Conservation (phyloP, 208 protist species). For the Wallacemonas sp. region DNA sequence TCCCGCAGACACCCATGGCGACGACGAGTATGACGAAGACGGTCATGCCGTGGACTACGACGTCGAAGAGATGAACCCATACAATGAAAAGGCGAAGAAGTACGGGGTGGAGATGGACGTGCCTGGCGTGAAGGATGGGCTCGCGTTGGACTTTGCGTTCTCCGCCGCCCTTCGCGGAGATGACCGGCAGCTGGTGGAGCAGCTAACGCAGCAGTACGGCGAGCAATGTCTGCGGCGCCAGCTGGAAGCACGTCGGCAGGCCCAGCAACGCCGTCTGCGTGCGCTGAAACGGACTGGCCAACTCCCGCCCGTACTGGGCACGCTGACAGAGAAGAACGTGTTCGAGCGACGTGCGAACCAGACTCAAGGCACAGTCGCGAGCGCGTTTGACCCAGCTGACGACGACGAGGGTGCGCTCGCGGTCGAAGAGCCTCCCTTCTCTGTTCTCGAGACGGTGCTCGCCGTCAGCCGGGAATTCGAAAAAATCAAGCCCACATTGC, state of each 20-base stretch:
- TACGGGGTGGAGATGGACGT: constrained; percentile 11
- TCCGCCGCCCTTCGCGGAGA: constrained; percentile 44
- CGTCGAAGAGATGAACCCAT: constrained; percentile 2
- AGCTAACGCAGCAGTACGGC: constrained; percentile 53
- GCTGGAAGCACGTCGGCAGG: background rate
- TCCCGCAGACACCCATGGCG: background rate
- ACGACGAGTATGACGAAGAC: background rate
- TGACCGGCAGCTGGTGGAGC: constrained; percentile 48
- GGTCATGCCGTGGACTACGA: background rate
- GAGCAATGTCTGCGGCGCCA: constrained; percentile 11
- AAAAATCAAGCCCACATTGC: constrained; percentile 34
- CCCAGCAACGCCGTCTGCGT: background rate
- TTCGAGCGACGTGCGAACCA: background rate
- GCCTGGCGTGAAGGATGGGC: background rate
- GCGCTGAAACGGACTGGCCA: background rate
- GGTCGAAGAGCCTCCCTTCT: constrained; percentile 40
- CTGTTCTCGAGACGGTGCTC: constrained; percentile 66
- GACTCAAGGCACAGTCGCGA: too few species aligned
- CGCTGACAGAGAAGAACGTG: constrained; percentile 2
- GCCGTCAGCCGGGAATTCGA: constrained; percentile 80
- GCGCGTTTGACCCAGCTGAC: too few species aligned
- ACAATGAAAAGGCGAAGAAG: constrained; percentile 5
- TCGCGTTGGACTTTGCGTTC: constrained; percentile 24
- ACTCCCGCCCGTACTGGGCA: background rate
- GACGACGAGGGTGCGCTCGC: background rate